Conservation (phyloP, 768 basidiomycete species). For the Calocera cornea region DNA sequence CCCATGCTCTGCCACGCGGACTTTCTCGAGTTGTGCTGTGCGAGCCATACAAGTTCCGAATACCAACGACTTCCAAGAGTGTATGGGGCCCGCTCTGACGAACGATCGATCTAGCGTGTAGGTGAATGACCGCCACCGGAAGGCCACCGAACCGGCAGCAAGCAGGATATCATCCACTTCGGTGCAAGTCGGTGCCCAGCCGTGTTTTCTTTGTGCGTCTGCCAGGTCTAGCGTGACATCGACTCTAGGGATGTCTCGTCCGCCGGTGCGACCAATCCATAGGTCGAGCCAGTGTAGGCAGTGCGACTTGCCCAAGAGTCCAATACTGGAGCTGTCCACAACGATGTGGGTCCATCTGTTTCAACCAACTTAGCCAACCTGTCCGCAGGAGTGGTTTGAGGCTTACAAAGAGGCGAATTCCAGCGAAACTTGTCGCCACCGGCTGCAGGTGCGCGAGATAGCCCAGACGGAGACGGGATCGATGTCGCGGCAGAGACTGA, state of each 20-base stretch:
- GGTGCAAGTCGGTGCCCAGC: not conserved
- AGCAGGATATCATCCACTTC: not conserved
- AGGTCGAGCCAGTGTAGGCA: not conserved
- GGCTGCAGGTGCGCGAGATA: no score
- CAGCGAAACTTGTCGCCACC: no score
- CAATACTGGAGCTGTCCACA: not conserved
- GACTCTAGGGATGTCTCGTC: not conserved
- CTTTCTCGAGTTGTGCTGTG: no score
- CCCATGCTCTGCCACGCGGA: no score
- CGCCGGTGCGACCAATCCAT: not conserved
- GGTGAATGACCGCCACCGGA: not conserved
- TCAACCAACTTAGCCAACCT: no score
- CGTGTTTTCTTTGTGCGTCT: not conserved
- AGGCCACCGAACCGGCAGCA: not conserved
- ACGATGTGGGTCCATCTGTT: not conserved
- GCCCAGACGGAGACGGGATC: no score
- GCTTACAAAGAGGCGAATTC: no score
- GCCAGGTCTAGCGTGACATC: not conserved
- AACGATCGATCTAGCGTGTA: not conserved
- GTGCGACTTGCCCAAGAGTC: not conserved
- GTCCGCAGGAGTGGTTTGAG: no score
- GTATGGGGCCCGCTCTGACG: not conserved
- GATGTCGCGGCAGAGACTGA: no score
- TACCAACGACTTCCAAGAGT: no score
- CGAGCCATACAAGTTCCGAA: no score